Base-by-base conservation (phyloP, 2,329 filamentous ascomycete genomes). In the Ustulina deusta region DNA sequence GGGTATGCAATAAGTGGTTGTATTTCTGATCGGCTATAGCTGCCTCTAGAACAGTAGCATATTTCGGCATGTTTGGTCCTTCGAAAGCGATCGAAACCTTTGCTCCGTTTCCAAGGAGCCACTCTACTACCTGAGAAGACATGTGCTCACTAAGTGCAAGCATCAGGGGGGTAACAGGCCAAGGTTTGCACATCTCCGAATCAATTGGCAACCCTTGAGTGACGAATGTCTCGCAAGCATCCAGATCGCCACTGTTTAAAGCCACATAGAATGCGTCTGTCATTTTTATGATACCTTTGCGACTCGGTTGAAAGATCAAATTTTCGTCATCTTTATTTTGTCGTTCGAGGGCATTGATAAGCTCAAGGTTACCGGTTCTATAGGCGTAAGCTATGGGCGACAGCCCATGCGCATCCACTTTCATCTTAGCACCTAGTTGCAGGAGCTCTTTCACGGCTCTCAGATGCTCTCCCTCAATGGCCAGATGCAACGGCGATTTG, bases 131-230 rank as follows among this genome's bases (percentile, higher is more conserved):
- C 10, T 6, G 27, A 49, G 13, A 25, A 49, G 40, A 13, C 42
- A 49, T 49, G 1, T 1, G 0, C 6, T n/a, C 11, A 17, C 17
- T 3, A 7, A 63, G 27, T 9, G 52, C 52, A 42, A 49, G 6
- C 61, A 63, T 63, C 20, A 63, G n/a, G 0, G 61, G 51, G 10
- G 61, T 63, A 6, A 63, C 51, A 38, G 42, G 61, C 51, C 51
- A 57, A 40, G 61, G 61, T 15, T 49, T 11, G 20, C n/a, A n/a
- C 29, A 57, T 38, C 25, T 49, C 40, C 6, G n/a, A 29, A 34
- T 63, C 51, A 11, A 63, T 40, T 32, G 61, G 52, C 0, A 25
- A 51, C 10, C 52, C 52, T 49, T 42, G 40, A 5, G 51, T 7
- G 15, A 57, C 7, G 3, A 56, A 57, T 29, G 5, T 22, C 29